Evolutionary conservation across 2,329 filamentous ascomycete genomes (phyloP).

Genomic region (Fusarium annulatum): DNA sequence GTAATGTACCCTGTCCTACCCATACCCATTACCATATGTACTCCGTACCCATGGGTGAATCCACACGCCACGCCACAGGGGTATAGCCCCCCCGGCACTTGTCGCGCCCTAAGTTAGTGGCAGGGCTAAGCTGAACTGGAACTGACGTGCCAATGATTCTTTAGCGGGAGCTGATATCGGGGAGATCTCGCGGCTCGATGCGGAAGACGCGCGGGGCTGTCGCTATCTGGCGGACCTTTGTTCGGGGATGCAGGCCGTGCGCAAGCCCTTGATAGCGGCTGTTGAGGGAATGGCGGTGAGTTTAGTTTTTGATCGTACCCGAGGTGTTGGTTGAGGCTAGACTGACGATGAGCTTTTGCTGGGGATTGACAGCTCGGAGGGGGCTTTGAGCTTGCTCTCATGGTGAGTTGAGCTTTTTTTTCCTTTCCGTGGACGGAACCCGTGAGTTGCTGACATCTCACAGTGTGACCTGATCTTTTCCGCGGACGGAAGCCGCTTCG

Average conservation of each 20-base stretch:
- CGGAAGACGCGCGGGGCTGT: conserved; percentile 46
- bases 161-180: conserved; percentile 52
- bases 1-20: conserved; percentile 32
- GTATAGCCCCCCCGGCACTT: conserved; percentile 16
- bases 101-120: neutral
- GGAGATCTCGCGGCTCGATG: conserved; percentile 51
- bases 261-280: conserved; percentile 61
- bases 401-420: conserved; percentile 47
- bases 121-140: conserved; percentile 17
- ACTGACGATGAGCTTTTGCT: conserved; percentile 9
- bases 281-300: conserved; percentile 63
- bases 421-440: neutral
- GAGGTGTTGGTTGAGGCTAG: neutral
- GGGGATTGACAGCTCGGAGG: conserved; percentile 56
- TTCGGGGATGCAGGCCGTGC: conserved; percentile 47
- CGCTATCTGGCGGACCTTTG: conserved; percentile 57
- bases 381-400: conserved; percentile 62
- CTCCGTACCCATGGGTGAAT: neutral
- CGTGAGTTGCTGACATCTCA: neutral
- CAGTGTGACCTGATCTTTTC: conserved; percentile 56
- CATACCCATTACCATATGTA: neutral
- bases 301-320: conserved; percentile 3
- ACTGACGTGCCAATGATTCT: conserved; percentile 6
- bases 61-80: neutral
- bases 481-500: conserved; percentile 51